These are phyloP conservation scores for Diaporthe destruens DNA, from an alignment of 2,329 filamentous ascomycete species.

Conservation along the genomic window DNA sequence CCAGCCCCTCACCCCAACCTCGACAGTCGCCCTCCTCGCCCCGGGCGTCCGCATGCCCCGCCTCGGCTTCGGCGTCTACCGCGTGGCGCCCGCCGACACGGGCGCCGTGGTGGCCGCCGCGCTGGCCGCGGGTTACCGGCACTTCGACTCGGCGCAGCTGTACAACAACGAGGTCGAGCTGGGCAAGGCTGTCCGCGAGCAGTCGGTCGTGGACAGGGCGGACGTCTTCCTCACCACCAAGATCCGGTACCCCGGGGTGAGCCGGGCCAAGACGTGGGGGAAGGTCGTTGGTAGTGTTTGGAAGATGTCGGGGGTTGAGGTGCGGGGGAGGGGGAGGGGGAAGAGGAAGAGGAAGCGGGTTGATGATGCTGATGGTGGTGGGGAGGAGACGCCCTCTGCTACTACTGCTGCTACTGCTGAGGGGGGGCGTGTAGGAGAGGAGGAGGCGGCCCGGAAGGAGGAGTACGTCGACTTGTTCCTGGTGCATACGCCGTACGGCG, in stretches of 20 bases:
- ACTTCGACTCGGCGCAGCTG: constrained; percentile 34
- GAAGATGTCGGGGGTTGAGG: neutral
- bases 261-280: constrained; percentile 18
- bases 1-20: neutral
- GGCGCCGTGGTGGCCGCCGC: neutral
- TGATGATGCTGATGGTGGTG: too few species aligned
- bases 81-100: constrained; percentile 9
- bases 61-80: constrained; percentile 32
- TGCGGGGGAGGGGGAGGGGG: neutral
- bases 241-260: constrained; percentile 26
- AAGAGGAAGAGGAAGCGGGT: constrained; percentile 9
- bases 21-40: constrained; percentile 1
- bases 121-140: constrained; percentile 14
- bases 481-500: constrained; percentile 30
- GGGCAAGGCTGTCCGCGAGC: neutral
- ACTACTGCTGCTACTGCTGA: neutral
- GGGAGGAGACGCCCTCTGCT: neutral
- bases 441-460: neutral
- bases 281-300: constrained; percentile 11
- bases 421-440: neutral
- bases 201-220: neutral
- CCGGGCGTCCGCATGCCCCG: constrained; percentile 24
- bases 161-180: constrained; percentile 37
- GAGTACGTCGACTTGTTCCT: constrained; percentile 35
- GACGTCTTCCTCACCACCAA: constrained; percentile 36